phyloP scores from a whole-genome alignment of 73 alveolate species.

The Stentor roeselii region DNA sequence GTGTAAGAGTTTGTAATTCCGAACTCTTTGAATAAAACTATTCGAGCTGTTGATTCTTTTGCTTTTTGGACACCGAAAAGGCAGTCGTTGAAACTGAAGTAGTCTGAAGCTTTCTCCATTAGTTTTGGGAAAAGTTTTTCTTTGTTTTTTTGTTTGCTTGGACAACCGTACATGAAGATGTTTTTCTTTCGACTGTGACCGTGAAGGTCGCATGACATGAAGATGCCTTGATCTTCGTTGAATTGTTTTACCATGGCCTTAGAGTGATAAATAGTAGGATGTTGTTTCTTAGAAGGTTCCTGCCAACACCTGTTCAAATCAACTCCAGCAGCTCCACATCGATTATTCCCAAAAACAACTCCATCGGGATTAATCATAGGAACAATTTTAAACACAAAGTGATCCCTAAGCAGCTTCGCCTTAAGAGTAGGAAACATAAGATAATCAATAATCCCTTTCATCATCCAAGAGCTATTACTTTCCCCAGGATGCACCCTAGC shows the following conservation, averaged over 20 bases:
- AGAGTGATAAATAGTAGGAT: conserved; percentile 91
- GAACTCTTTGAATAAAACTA: conserved; percentile 82
- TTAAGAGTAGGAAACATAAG: conserved; percentile 78
- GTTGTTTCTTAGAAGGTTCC: conserved; percentile 94
- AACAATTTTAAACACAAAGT: conserved; percentile 81
- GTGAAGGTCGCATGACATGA: conserved; percentile 96
- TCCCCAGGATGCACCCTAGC: conserved; percentile 99
- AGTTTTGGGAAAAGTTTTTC: conserved; percentile 88
- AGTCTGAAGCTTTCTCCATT: conserved; percentile 77
- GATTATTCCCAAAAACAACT: conserved; percentile 97
- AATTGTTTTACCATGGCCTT: conserved; percentile 91
- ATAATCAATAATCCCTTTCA: conserved; percentile 70
- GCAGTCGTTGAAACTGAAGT: conserved; percentile 85
- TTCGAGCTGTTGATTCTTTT: conserved; percentile 79
- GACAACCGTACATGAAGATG: conserved; percentile 20
- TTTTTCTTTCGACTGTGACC: conserved; percentile 96
- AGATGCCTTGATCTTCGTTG: conserved; percentile 91
- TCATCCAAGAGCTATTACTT: conserved; percentile 62
- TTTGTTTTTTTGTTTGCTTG: conserved; percentile 53
- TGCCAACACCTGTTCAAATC: conserved; percentile 98
- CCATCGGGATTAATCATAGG: conserved; percentile 99
- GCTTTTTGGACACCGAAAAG: conserved; percentile 81
- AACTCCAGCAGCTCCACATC: conserved; percentile 97
- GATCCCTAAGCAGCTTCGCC: conserved; percentile 83
- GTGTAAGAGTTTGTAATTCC: conserved; percentile 86